A percentile compares a stretch with the other conserved stretches of the same genome.
These are phyloP conservation scores for Eucalyptus regnans DNA, from an alignment of 345 rosid species.

Conservation along the genomic window DNA sequence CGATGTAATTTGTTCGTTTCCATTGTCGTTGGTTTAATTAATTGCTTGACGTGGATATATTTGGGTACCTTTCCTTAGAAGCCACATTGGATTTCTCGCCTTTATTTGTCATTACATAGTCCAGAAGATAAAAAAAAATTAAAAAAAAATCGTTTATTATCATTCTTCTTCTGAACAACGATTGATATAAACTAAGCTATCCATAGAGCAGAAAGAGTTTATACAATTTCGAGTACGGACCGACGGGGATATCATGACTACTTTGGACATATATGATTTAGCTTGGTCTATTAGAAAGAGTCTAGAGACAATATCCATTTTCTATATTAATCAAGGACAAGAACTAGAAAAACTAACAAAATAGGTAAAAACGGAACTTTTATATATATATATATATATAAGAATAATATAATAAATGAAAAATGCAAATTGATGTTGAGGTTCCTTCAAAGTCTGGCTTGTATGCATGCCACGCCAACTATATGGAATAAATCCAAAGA, in stretches of 20 bases:
- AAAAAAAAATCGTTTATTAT: not conserved
- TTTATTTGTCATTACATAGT: not conserved
- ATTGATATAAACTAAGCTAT: not conserved
- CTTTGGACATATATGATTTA: not conserved
- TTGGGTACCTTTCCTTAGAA: not conserved
- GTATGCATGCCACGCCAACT: not conserved
- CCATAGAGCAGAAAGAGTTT: not conserved
- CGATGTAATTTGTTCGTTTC: not conserved
- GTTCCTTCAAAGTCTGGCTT: not conserved
- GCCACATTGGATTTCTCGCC: not conserved
- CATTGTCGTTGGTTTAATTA: not conserved
- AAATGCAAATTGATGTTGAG: not conserved
- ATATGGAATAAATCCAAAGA: not conserved
- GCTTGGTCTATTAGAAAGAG: not conserved
- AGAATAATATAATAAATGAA: not conserved
- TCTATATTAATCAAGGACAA: not conserved
- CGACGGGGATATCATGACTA: not conserved
- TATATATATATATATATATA: too few relatives aligned
- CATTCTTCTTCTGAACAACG: not conserved
- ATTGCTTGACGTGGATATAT: not conserved
- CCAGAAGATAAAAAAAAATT: not conserved
- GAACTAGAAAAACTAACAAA: too few relatives aligned
- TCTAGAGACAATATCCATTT: not conserved
- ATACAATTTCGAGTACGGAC: not conserved
- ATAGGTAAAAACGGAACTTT: not conserved